Evolutionary conservation across 2,329 filamentous ascomycete species (phyloP), one percentile per base, ranked within the genome.

Genomic region (Nigrospora osmanthi): DNA sequence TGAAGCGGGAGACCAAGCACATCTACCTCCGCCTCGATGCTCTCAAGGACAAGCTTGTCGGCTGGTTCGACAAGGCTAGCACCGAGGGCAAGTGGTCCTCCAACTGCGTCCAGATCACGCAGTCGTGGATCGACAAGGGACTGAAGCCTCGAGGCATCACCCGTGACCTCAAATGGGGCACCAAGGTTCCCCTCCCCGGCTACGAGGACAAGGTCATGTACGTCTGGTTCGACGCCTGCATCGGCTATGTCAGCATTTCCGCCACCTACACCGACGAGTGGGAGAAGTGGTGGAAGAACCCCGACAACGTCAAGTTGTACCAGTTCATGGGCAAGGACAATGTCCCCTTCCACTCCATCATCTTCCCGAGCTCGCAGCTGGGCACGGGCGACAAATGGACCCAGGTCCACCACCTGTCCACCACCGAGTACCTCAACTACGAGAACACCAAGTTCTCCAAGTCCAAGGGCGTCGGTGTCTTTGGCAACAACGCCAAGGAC

Each of bases 81-180:
- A 75, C 80, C 51, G 81, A 89, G 59, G 87, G 88, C 48, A 75
- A 71, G 35, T 93, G 88, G 88, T 84, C 81, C 46, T 71, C 77
- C 43, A 93, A 91, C 60, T 84, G 84, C 43, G 71, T 82, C 47
- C 75, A 79, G 51, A 93, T 93, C 55, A 90, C 87, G 14, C 78
- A 87, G 58, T 81, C 82, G 5, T 93, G 88, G 88, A 69, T 94
- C 49, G 81, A 83, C 47, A 84, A 91, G 70, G 91, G 91, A 6
- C 70, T 97, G 47, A 83, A 91, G 63, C 83, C 85, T 40, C 83
- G 91, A 55, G 88, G 87, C 52, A 97, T 97, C 62, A 95, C 91
- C 12, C 75, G 91, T 63, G 91, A 97, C 70, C 72, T 96, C 48
- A 90, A 87, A 63, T 96, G 91, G 91, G 91, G 91, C 59, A 75